Evolutionary conservation across 495 filamentous ascomycete genomes (phyloP).

Genomic region (Diplogelasinospora grovesii): DNA sequence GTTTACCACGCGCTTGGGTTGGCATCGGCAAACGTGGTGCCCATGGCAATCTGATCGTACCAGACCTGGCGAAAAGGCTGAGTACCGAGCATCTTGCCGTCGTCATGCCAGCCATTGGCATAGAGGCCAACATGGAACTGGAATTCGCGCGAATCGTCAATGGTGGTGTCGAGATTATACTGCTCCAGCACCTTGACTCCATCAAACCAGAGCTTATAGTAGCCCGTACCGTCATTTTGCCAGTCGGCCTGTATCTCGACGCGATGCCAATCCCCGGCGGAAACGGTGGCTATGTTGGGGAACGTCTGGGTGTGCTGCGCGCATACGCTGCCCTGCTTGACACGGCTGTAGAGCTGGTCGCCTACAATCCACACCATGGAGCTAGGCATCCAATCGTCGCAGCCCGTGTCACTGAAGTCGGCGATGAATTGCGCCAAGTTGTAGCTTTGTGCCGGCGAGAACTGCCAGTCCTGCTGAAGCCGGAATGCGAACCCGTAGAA

Average conservation of each 20-base stretch:
- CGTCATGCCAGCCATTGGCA: constrained; percentile 52
- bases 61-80: constrained; percentile 46
- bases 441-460: constrained; percentile 40
- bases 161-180: constrained; percentile 38
- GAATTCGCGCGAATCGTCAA: constrained; percentile 39
- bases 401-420: constrained; percentile 40
- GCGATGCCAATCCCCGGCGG: constrained; percentile 43
- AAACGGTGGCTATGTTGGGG: constrained; percentile 32
- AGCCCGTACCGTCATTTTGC: constrained; percentile 41
- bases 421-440: constrained; percentile 54
- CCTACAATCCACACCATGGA: constrained; percentile 48
- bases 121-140: constrained; percentile 51
- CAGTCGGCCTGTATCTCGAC: constrained; percentile 45
- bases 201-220: constrained; percentile 46
- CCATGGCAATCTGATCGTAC: constrained; percentile 48
- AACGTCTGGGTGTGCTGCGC: constrained; percentile 27
- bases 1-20: constrained; percentile 20
- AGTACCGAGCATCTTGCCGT: constrained; percentile 35
- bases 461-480: constrained; percentile 45
- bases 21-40: constrained; percentile 42
- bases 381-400: constrained; percentile 48
- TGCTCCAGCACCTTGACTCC: constrained; percentile 41
- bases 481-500: constrained; percentile 54
- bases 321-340: constrained; percentile 37
- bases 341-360: constrained; percentile 39